These are phyloP conservation scores for Pinus tabuliformis DNA, from an alignment of 75 land plant species.

Conservation along the genomic window DNA sequence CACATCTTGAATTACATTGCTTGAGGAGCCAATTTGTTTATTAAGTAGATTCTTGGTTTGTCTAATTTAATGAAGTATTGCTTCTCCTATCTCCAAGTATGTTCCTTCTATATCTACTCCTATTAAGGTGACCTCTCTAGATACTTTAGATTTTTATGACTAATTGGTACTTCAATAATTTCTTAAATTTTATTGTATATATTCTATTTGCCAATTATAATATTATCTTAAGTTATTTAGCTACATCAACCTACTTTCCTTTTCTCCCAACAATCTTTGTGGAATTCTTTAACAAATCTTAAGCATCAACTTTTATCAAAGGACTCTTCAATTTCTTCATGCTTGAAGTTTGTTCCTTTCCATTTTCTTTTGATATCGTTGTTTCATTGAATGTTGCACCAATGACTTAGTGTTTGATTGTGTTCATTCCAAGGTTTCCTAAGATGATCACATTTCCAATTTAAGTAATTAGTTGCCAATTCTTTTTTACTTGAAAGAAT, in stretches of 20 bases:
- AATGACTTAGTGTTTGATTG: background rate
- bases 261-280: background rate
- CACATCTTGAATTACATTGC: background rate
- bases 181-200: background rate
- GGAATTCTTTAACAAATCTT: background rate
- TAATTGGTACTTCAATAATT: background rate
- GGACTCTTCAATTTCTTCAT: background rate
- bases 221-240: too few species aligned
- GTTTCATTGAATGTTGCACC: background rate
- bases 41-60: background rate
- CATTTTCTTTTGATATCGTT: background rate
- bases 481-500: background rate
- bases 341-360: background rate
- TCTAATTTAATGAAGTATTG: too few species aligned
- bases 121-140: background rate
- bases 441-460: background rate
- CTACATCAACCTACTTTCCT: background rate
- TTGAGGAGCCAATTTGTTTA: background rate
- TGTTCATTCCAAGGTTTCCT: background rate
- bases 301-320: too few species aligned
- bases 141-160: conserved; percentile 6
- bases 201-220: background rate
- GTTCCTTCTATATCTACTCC: background rate
- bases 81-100: background rate
- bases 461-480: background rate